These are phyloP conservation scores for Lentinula boryana DNA, from an alignment of 768 basidiomycete species.

Conservation along the genomic window DNA sequence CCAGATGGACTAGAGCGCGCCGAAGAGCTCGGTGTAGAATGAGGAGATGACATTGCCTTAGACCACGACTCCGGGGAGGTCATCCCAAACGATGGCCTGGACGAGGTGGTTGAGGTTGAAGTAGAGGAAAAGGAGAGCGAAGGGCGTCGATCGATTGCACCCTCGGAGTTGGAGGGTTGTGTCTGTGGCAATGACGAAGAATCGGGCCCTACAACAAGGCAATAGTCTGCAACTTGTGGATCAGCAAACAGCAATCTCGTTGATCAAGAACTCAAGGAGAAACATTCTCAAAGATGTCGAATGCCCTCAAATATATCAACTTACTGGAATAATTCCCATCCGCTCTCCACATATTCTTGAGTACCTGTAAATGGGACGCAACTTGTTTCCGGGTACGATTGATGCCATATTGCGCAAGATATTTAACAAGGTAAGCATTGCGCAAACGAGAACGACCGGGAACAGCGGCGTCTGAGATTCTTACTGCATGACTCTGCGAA, in stretches of 20 bases:
- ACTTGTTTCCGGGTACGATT: constrained; percentile 82
- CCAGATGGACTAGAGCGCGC: not conserved
- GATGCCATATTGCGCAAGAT: constrained; percentile 64
- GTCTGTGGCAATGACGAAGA: not conserved
- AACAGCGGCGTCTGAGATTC: not conserved
- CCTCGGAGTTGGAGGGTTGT: not conserved
- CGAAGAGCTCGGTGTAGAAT: not conserved
- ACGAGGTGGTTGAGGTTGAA: constrained; percentile 34
- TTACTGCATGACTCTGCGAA: constrained; percentile 35
- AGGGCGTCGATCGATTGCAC: constrained; percentile 12
- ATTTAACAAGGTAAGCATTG: constrained; percentile 82
- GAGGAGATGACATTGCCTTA: not conserved
- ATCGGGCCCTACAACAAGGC: not conserved
- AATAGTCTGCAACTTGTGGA: constrained; percentile 4
- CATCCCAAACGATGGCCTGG: not conserved
- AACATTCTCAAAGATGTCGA: not conserved
- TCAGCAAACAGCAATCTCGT: not conserved
- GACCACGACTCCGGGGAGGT: not conserved
- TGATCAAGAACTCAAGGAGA: constrained; percentile 7
- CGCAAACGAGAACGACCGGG: constrained; percentile 74
- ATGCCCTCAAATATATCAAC: constrained; percentile 6
- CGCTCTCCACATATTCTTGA: constrained; percentile 89
- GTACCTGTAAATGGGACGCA: constrained; percentile 82
- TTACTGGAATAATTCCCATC: constrained; percentile 42
- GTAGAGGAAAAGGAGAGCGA: constrained; percentile 40